Evolutionary conservation across 805 yeast species (phyloP), one percentile per base, ranked within the genome.

Genomic region (Myxozyma mucilagina): DNA sequence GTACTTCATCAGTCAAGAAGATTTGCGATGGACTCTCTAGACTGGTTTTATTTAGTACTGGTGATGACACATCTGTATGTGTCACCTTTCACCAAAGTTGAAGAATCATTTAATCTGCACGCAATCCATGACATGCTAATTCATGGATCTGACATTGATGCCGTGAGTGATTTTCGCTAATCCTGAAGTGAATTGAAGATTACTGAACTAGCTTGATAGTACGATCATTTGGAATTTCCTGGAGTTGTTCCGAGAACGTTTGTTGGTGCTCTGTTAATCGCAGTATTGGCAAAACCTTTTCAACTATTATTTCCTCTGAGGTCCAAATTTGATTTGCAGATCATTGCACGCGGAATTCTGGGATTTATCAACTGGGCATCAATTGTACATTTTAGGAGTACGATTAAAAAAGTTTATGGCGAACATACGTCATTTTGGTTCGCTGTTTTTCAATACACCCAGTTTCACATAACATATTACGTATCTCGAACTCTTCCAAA

Each of bases 171-270:
- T 11, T 14, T 4, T 10, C 8, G 1, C 8, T 43, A 14, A 1
- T 6, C 38, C 16, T 18, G 32, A 24, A 14, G 20, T 36, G 71
- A 24, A 29, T 24, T 18, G 11, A 18, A 24, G 3, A 35, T 34
- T 7, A 4, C 13, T 9, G 45, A 13, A 2, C 11, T 4, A 14
- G 2, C 65, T 60, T 29, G 74, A 74, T 61, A 76, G 52, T 93
- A 81, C 71, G 97, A 93, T 70, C 98, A 93, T 72, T 64, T 78
- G 7, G 73, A 78, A 55, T 93, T 90, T 71, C 96, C 97, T 0
- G 97, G 97, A 1, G 92, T 79, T 1, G 97, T 93, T 7, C 96
- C 96, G 34, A 79, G 97, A 56, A 83, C 96, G 0, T 92, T 91
- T 69, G 70, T 89, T 11, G 96, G 96, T 1, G 80, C 94, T 9